These are phyloP conservation scores for Microglena sp. DNA, from an alignment of 139 green algal genomes.

Conservation along the genomic window DNA sequence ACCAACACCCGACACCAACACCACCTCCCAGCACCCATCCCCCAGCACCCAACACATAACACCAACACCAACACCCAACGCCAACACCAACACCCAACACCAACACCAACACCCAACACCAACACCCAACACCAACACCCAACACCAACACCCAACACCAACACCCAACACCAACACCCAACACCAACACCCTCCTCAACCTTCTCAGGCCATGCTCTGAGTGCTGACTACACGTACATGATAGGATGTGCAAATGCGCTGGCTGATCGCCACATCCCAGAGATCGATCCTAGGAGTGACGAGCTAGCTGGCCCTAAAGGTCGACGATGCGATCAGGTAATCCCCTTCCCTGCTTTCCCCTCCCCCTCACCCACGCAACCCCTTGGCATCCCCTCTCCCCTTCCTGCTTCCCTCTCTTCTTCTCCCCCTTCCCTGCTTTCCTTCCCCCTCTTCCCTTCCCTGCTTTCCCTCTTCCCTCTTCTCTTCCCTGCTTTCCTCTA, in stretches of 20 bases:
- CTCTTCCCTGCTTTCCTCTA: too few species aligned
- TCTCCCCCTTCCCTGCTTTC: too few species aligned
- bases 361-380: too few species aligned
- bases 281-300: conserved; percentile 57
- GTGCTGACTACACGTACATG: neutral
- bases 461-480: too few species aligned
- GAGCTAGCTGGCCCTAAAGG: conserved; percentile 38
- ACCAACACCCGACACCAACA: neutral
- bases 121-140: neutral
- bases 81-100: neutral
- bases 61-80: neutral
- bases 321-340: conserved; percentile 36
- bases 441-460: too few species aligned
- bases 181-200: too few species aligned
- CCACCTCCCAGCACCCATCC: neutral
- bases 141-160: too few species aligned
- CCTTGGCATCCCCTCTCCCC: too few species aligned
- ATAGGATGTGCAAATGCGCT: conserved; percentile 49
- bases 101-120: neutral
- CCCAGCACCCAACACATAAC: neutral
- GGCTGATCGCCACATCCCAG: conserved; percentile 45
- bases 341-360: too few species aligned
- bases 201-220: too few species aligned
- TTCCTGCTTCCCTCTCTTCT: too few species aligned
- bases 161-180: too few species aligned